phyloP scores from a whole-genome alignment of 2,329 filamentous ascomycete species.

The Furcasterigmium sp. region DNA sequence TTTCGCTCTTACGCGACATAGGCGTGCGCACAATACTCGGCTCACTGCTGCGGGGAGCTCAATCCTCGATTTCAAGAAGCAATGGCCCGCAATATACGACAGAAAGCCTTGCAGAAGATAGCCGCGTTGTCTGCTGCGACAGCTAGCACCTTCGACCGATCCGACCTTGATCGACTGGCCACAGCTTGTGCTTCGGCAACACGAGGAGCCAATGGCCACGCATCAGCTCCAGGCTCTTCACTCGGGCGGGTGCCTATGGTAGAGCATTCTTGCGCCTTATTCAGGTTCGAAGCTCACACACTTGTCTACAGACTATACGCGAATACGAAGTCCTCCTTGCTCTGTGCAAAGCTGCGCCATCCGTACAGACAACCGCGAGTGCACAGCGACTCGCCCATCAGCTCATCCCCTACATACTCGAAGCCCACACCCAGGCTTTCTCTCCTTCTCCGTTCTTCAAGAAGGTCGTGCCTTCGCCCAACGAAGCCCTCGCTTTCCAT shows the following conservation, averaged over 20 bases:
- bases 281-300: background rate
- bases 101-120: conserved; percentile 60
- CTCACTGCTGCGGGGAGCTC: background rate
- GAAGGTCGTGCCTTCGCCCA: conserved; percentile 79
- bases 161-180: conserved; percentile 58
- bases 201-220: conserved; percentile 42
- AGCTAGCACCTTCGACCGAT: conserved; percentile 51
- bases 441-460: conserved; percentile 76
- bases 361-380: conserved; percentile 63
- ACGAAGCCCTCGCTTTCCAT: conserved; percentile 75
- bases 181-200: conserved; percentile 47
- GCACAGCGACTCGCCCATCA: conserved; percentile 76
- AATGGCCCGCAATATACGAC: conserved; percentile 54
- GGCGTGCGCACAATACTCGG: background rate
- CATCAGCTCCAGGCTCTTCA: conserved; percentile 31
- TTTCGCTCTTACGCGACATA: background rate
- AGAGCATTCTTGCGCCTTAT: conserved; percentile 13
- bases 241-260: conserved; percentile 58
- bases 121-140: conserved; percentile 55
- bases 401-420: conserved; percentile 77
- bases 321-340: conserved; percentile 91
- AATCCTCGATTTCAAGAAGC: background rate
- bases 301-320: conserved; percentile 60
- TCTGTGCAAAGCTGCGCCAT: conserved; percentile 82
- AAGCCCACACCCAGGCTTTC: conserved; percentile 76